phyloP scores from a whole-genome alignment of 192 early-diverging fungal species.

The Backusella westeae region DNA sequence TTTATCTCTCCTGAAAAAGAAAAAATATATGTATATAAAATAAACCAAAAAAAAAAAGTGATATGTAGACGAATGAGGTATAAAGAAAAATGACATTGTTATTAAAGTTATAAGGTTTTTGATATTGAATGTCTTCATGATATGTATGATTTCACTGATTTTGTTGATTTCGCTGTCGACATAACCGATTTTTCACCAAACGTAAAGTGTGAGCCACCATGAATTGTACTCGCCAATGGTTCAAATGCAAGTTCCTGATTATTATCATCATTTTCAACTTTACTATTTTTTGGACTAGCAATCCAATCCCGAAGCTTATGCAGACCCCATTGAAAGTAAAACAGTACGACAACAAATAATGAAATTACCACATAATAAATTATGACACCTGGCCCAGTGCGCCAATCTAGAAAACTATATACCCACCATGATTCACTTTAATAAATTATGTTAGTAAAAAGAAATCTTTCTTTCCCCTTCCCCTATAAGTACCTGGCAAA shows the following conservation, averaged over 20 bases:
- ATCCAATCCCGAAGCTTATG: background rate
- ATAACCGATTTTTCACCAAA: background rate
- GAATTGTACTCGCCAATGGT: constrained; percentile 1
- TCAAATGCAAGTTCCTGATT: background rate
- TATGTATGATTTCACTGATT: background rate
- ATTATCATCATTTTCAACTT: background rate
- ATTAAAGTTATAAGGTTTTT: background rate
- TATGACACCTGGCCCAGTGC: background rate
- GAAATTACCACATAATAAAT: background rate
- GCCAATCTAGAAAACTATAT: constrained; percentile 8
- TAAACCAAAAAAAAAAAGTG: background rate
- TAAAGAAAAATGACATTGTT: background rate
- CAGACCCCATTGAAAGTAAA: background rate
- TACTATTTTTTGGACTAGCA: background rate
- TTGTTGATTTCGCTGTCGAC: background rate
- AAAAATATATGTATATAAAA: background rate
- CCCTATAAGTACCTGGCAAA: constrained; percentile 20
- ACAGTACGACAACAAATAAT: background rate
- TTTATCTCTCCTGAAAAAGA: background rate
- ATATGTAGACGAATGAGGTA: background rate
- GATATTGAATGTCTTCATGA: background rate
- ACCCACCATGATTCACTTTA: constrained; percentile 8
- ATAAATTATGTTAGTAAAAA: background rate
- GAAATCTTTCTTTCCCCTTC: background rate
- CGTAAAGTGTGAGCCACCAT: background rate